A percentile compares a stretch with the other conserved stretches of the same genome.
Evolutionary conservation across 306 rosid genomes (phyloP).

Genomic region (Rubus idaeus): DNA sequence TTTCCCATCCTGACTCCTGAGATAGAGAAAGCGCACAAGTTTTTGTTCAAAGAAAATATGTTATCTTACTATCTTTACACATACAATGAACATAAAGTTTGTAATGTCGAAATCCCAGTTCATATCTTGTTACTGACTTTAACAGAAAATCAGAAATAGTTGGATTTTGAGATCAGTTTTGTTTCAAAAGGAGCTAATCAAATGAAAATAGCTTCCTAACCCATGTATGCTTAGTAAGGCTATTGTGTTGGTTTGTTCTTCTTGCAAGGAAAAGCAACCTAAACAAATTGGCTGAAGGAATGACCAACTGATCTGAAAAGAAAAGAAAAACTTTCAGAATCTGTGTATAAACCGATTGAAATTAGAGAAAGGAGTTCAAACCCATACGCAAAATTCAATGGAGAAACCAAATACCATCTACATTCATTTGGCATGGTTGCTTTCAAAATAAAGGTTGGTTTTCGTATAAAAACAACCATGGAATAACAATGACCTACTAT

Average conservation of each 20-base stretch:
- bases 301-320: not conserved
- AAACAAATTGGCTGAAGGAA: constrained; percentile 9
- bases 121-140: not conserved
- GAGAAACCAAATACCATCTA: not conserved
- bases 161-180: not conserved
- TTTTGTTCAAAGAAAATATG: not conserved
- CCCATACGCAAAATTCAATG: not conserved
- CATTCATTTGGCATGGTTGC: not conserved
- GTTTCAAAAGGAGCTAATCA: not conserved
- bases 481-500: not conserved
- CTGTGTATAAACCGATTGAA: not conserved
- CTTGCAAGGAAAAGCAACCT: not conserved
- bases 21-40: constrained; percentile 8
- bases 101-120: not conserved
- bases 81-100: not conserved
- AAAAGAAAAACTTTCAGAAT: not conserved
- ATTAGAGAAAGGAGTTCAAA: not conserved
- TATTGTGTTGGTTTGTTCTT: not conserved
- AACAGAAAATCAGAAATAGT: not conserved
- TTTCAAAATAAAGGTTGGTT: not conserved
- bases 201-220: not conserved
- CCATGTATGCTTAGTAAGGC: constrained; percentile 3
- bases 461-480: not conserved
- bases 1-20: constrained; percentile 84
- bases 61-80: not conserved